Evolutionary conservation across 2,329 filamentous ascomycete genomes (phyloP).

Genomic region (Aspergillus vadensis): DNA sequence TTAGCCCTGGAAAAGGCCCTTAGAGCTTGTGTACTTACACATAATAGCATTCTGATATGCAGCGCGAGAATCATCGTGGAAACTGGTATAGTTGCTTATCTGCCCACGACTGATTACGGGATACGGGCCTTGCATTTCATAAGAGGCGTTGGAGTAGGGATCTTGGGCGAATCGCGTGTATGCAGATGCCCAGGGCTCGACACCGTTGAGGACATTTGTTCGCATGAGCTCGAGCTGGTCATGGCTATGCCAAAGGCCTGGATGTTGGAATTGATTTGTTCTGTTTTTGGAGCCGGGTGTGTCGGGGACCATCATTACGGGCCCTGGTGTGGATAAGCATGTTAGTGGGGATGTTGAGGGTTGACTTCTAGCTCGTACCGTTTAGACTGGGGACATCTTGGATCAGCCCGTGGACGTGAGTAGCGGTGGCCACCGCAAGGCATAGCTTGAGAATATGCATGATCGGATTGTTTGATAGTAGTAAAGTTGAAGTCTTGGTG

Average conservation of each 20-base stretch:
- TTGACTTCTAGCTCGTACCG: too few species aligned
- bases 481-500: too few species aligned
- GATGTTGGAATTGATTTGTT: neutral
- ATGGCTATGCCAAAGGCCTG: neutral
- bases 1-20: neutral
- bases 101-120: neutral
- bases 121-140: slow-evolving; percentile 3
- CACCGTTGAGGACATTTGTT: neutral
- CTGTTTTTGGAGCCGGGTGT: too few species aligned
- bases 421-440: too few species aligned
- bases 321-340: too few species aligned
- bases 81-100: slow-evolving; percentile 2
- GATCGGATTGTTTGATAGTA: too few species aligned
- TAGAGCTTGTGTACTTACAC: neutral
- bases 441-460: too few species aligned
- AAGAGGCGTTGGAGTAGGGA: neutral
- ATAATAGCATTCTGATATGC: slow-evolving; percentile 4
- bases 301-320: too few species aligned
- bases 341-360: too few species aligned
- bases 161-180: neutral
- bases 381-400: too few species aligned
- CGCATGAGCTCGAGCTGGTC: neutral
- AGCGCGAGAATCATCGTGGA: neutral
- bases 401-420: too few species aligned
- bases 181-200: neutral